Conservation (phyloP, 768 basidiomycete genomes). For the Royoungia palumana region DNA sequence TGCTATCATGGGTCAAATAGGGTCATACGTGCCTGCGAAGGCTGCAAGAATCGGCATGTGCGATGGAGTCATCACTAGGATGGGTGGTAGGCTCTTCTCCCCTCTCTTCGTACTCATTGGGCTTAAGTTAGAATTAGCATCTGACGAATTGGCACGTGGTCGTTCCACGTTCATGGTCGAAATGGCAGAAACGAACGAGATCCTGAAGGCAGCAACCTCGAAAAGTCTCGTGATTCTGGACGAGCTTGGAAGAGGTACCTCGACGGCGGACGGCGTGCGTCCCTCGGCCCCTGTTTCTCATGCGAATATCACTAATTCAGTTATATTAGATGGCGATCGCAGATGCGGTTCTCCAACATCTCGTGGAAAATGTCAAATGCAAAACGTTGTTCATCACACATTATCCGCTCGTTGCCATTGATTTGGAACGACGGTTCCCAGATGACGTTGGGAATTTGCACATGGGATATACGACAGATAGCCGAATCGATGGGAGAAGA, state of each 20-base stretch:
- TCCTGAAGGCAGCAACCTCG: slow-evolving; percentile 69
- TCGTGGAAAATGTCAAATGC: slow-evolving; percentile 55
- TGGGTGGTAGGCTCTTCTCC: slow-evolving; percentile 64
- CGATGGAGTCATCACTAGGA: slow-evolving; percentile 83
- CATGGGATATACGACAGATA: slow-evolving; percentile 78
- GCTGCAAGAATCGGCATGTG: slow-evolving; percentile 73
- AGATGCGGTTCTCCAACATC: slow-evolving; percentile 70
- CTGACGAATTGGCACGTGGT: slow-evolving; percentile 82
- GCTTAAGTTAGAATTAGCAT: slow-evolving; percentile 45
- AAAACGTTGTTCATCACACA: slow-evolving; percentile 94
- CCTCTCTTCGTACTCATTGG: not conserved
- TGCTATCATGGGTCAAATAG: slow-evolving; percentile 80
- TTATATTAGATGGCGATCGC: slow-evolving; percentile 77
- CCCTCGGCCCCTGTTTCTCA: not conserved
- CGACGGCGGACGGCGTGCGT: slow-evolving; percentile 83
- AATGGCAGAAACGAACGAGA: slow-evolving; percentile 90
- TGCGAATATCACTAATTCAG: slow-evolving; percentile 2
- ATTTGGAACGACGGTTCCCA: slow-evolving; percentile 59
- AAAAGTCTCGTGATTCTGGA: slow-evolving; percentile 88
- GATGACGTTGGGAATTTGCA: slow-evolving; percentile 71
- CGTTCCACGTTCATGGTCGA: slow-evolving; percentile 98
- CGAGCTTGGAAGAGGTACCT: slow-evolving; percentile 86
- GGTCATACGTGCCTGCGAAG: slow-evolving; percentile 84
- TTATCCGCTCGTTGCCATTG: slow-evolving; percentile 80
- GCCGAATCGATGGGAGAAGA: slow-evolving; percentile 65